Conservation (phyloP, 2,329 filamentous ascomycete species). For the Pleoardoris graminearum region DNA sequence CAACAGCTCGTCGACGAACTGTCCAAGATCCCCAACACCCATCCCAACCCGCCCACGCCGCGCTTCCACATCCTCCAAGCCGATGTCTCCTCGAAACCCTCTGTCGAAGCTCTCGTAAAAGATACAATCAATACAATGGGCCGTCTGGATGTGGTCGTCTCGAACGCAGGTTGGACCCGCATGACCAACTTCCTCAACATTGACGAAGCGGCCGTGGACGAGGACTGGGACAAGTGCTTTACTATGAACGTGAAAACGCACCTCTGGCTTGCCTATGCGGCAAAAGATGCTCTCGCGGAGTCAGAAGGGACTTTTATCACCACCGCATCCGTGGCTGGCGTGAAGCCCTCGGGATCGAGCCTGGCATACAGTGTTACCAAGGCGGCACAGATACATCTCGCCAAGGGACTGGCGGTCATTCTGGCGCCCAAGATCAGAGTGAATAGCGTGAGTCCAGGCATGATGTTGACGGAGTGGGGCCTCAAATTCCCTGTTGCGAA, state of each 20-base stretch:
- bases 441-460: constrained; percentile 66
- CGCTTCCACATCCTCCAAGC: constrained; percentile 51
- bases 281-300: constrained; percentile 60
- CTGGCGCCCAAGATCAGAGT: constrained; percentile 65
- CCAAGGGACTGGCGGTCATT: constrained; percentile 65
- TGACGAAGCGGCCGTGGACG: constrained; percentile 60
- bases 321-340: constrained; percentile 66
- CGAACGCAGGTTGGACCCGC: constrained; percentile 64
- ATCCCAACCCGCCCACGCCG: constrained; percentile 31
- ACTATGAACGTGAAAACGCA: constrained; percentile 62
- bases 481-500: constrained; percentile 53
- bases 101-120: constrained; percentile 49
- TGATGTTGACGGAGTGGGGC: constrained; percentile 63
- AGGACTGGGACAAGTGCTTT: constrained; percentile 69
- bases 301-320: constrained; percentile 66
- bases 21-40: constrained; percentile 39
- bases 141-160: constrained; percentile 53
- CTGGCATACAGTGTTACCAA: constrained; percentile 79
- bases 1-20: constrained; percentile 48
- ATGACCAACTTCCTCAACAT: constrained; percentile 63
- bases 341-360: constrained; percentile 66
- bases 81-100: constrained; percentile 50
- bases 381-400: constrained; percentile 70
- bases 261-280: constrained; percentile 58
- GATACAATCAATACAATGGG: constrained; percentile 53